These are phyloP conservation scores for Alternaria panax DNA, from an alignment of 2,329 filamentous ascomycete species.

Conservation along the genomic window DNA sequence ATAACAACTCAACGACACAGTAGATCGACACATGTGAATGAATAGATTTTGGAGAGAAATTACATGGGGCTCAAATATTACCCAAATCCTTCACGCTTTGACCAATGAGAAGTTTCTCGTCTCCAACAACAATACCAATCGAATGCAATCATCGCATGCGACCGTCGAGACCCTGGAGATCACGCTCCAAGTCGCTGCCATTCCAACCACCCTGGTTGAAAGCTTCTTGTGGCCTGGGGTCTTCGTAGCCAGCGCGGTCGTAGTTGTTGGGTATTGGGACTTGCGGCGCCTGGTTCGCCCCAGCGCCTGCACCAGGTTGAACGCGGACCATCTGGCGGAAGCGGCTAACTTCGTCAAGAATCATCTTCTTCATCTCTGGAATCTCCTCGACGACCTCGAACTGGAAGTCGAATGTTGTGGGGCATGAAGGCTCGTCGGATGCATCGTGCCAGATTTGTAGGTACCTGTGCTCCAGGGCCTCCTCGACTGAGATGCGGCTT, in stretches of 20 bases:
- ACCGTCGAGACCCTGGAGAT: conserved; percentile 57
- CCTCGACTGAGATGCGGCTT: conserved; percentile 90
- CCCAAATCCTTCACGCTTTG: conserved; percentile 6
- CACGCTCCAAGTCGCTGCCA: conserved; percentile 53
- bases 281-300: conserved; percentile 55
- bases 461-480: conserved; percentile 95
- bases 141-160: conserved; percentile 24
- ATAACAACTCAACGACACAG: no score
- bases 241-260: conserved; percentile 64
- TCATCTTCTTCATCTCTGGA: conserved; percentile 94
- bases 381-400: conserved; percentile 98
- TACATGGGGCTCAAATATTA: conserved; percentile 7
- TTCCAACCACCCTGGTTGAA: conserved; percentile 50
- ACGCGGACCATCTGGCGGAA: conserved; percentile 72
- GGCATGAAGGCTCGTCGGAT: conserved; percentile 92
- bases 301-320: conserved; percentile 45
- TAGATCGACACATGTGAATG: background rate
- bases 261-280: conserved; percentile 70
- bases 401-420: conserved; percentile 95
- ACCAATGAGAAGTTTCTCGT: conserved; percentile 13
- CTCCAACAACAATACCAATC: conserved; percentile 15
- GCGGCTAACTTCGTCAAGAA: conserved; percentile 87
- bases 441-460: conserved; percentile 98
- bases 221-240: conserved; percentile 68
- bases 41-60: conserved; percentile 9